A percentile compares a stretch with the other conserved stretches of the same genome.
These are phyloP conservation scores for Botrytis paeoniae DNA, from an alignment of 2,329 filamentous ascomycete species.

Conservation along the genomic window DNA sequence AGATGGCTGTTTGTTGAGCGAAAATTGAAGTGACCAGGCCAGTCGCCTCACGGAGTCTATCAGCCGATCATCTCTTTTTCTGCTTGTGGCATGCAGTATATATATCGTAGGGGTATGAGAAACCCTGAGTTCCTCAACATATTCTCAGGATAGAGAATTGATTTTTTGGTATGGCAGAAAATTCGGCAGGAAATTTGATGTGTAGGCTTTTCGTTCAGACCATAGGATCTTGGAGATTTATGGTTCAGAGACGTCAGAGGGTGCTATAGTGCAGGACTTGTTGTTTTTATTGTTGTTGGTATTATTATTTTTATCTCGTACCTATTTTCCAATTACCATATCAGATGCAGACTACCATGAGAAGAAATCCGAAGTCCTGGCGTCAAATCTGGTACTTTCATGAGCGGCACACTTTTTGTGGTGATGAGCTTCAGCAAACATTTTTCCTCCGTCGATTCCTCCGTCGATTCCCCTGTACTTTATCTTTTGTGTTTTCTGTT, in stretches of 20 bases:
- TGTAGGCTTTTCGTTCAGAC: background rate
- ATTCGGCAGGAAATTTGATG: too few relatives aligned
- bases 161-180: background rate
- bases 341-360: background rate
- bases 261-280: too few relatives aligned
- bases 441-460: too few relatives aligned
- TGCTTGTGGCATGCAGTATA: background rate
- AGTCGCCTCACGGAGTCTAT: background rate
- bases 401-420: too few relatives aligned
- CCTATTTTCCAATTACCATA: background rate
- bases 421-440: too few relatives aligned
- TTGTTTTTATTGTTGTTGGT: too few relatives aligned
- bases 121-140: fast-evolving
- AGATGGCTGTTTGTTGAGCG: background rate
- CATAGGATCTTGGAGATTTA: too few relatives aligned
- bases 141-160: fast-evolving
- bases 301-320: background rate
- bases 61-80: too few relatives aligned
- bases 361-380: too few relatives aligned
- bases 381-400: fast-evolving
- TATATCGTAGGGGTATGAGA: background rate
- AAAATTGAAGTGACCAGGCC: background rate
- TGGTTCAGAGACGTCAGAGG: too few relatives aligned
- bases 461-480: too few relatives aligned
- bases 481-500: too few relatives aligned